Conservation (phyloP, 768 basidiomycete genomes). For the Clavaria fumosa region DNA sequence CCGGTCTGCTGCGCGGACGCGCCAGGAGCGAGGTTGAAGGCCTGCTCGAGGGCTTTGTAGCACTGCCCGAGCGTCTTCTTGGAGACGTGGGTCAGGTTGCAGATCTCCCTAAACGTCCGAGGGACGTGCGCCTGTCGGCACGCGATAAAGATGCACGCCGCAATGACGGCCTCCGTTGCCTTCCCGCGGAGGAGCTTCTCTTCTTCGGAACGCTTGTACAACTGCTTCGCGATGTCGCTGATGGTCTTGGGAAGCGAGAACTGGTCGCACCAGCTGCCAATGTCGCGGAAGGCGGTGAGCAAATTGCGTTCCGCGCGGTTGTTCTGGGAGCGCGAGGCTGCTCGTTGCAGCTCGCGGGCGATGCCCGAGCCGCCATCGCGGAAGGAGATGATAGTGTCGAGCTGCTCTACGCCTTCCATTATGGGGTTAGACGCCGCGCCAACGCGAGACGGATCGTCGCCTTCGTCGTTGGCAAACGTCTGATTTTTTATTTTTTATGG, state of each 20-base stretch:
- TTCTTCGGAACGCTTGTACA: slow-evolving; percentile 95
- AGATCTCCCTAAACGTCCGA: slow-evolving; percentile 91
- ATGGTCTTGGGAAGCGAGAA: slow-evolving; percentile 90
- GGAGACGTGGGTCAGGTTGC: slow-evolving; percentile 81
- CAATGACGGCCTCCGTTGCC: slow-evolving; percentile 83
- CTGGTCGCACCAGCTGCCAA: slow-evolving; percentile 87
- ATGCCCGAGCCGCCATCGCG: slow-evolving; percentile 90
- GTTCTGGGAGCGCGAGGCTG: slow-evolving; percentile 65
- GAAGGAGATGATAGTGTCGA: slow-evolving; percentile 91
- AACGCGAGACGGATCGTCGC: slow-evolving; percentile 99
- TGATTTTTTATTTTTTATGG: slow-evolving; percentile 20
- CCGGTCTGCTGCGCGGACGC: slow-evolving; percentile 39
- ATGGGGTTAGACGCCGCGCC: slow-evolving; percentile 90
- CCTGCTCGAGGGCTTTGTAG: slow-evolving; percentile 76
- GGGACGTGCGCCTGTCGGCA: slow-evolving; percentile 93
- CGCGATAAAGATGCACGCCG: slow-evolving; percentile 96
- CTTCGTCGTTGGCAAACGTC: slow-evolving; percentile 99
- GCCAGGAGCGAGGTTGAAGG: slow-evolving; percentile 78
- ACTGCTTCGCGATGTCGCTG: slow-evolving; percentile 89
- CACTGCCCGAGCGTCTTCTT: slow-evolving; percentile 94
- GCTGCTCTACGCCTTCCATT: slow-evolving; percentile 87
- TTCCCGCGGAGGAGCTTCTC: slow-evolving; percentile 88
- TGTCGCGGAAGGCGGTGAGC: slow-evolving; percentile 79
- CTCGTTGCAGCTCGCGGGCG: slow-evolving; percentile 83
- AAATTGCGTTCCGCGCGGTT: slow-evolving; percentile 77